Base-by-base conservation (phyloP, 805 yeast genomes). In the Ogataea polymorpha region DNA sequence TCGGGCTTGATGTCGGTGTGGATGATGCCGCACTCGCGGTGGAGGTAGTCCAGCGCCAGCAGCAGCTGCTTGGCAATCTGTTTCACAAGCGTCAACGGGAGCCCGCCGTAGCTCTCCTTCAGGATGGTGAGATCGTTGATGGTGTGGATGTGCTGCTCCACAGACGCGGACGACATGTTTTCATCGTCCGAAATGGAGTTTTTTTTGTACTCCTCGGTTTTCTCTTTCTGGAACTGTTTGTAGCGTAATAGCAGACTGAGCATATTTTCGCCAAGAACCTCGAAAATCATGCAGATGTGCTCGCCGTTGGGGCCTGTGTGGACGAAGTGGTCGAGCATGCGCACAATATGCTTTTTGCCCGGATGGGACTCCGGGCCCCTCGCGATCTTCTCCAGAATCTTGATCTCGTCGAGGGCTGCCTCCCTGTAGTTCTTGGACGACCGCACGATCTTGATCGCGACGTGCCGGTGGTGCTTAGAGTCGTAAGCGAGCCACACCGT, bases 1-100 rank as follows among this genome's bases (percentile, higher is more conserved):
- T 83, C 90, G 2, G 90, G 89, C 59, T 84, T 84, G 37, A 84
- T 68, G 57, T 83, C 90, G 10, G 90, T 77, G 61, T 84, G 91
- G 29, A 82, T 80, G 9, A 81, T 66, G 2, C 85, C 85, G 58
- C 86, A 80, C 51, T 65, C 70, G 30, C 75, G 49, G 57, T 80
- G 86, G 48, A 80, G 62, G 52, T 73, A 78, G 56, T 79, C 82
- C 44, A 80, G 55, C 1, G 81, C 79, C 29, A 72, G 46, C 26
- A 79, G 62, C 28, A 79, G 53, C 56, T 80, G 86, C 46, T 70
- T 75, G 8, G 79, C 65, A 25, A 80, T 77, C 50, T 71, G 79
- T 56, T 76, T 75, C 6, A 76, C 82, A 32, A 75, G 55, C 11
- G 68, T 60, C 9, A 79, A 48, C 1, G 85, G 85, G 16, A 79